phyloP scores from a whole-genome alignment of 768 basidiomycete genomes.

The Mycena latifolia region DNA sequence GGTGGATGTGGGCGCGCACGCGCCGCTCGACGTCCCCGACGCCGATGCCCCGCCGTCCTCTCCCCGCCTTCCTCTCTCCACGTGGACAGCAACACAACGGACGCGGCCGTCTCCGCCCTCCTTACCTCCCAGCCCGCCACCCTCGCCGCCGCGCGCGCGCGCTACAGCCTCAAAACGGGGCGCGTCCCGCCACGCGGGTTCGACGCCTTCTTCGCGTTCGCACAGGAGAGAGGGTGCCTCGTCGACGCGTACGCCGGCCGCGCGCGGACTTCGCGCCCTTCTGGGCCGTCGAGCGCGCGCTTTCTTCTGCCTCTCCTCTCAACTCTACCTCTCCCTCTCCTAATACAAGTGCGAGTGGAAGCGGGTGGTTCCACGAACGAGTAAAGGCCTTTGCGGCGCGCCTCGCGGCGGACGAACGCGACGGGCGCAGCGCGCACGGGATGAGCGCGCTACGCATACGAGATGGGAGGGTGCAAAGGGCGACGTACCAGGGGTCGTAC shows the following conservation, averaged over 20 bases:
- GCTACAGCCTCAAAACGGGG: constrained; percentile 19
- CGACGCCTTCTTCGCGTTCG: constrained; percentile 22
- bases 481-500: constrained; percentile 19
- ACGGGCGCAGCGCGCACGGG: background rate
- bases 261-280: constrained; percentile 29
- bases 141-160: constrained; percentile 7
- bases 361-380: constrained; percentile 33
- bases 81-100: too few relatives aligned
- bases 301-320: too few relatives aligned
- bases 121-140: background rate
- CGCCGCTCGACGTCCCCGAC: too few relatives aligned
- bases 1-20: too few relatives aligned
- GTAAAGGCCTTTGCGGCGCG: too few relatives aligned
- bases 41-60: too few relatives aligned
- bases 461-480: constrained; percentile 10
- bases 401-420: background rate
- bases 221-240: constrained; percentile 4
- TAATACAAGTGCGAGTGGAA: background rate
- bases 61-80: too few relatives aligned
- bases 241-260: constrained; percentile 19
- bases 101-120: background rate
- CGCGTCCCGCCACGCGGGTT: constrained; percentile 18
- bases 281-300: constrained; percentile 13
- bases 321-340: too few relatives aligned
- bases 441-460: constrained; percentile 17